Base-by-base conservation (phyloP, 2,329 filamentous ascomycete species). In the Aureobasidium namibiae region DNA sequence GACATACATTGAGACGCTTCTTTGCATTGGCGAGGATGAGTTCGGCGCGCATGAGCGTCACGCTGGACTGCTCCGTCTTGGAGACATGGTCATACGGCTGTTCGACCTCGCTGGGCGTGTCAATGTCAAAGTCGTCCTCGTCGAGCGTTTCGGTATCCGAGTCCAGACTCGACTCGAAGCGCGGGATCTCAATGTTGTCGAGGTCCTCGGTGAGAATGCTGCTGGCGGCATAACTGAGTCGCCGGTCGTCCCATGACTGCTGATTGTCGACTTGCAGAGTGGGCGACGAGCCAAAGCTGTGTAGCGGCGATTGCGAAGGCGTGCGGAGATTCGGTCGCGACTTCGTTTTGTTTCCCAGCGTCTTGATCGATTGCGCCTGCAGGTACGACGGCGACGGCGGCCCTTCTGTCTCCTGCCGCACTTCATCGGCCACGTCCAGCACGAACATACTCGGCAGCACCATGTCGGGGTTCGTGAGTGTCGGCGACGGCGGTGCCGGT, bases 11-110 rank as follows among this genome's bases (percentile, higher is more conserved):
- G 62, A 97, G 78, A 66, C 91, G 82, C 71, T 85, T 87, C 76
- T 96, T 96, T 33, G 92, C 92, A 73, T 95, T 96, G 59, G 91
- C 90, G 59, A 97, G 79, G 69, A 96, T 96, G 68, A 92, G 80
- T 70, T 96, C 92, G 1, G 92, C 92, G 66, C 90, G 84, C 65
- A 87, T 86, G 63, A 95, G 75, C 24, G 89, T 85, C 16, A 82
- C 85, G 50, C 88, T 89, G 3, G 89, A 89, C 66, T 87, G 83
- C 60, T 85, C 82, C 3, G 46, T 29, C 36, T 52, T 42, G 7
- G 45, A 5, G 11, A 26, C 16, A 10, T 52, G 24, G 9, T 36
- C 41, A n/a, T 46, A 52, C 10, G 46, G 36, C 33, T 33, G 1
- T 2, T 60, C 57, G 48, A 34, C 1, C 5, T 60, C 57, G 57